Conservation (phyloP, 2,329 filamentous ascomycete species). For the Aspergillus novoparasiticus region DNA sequence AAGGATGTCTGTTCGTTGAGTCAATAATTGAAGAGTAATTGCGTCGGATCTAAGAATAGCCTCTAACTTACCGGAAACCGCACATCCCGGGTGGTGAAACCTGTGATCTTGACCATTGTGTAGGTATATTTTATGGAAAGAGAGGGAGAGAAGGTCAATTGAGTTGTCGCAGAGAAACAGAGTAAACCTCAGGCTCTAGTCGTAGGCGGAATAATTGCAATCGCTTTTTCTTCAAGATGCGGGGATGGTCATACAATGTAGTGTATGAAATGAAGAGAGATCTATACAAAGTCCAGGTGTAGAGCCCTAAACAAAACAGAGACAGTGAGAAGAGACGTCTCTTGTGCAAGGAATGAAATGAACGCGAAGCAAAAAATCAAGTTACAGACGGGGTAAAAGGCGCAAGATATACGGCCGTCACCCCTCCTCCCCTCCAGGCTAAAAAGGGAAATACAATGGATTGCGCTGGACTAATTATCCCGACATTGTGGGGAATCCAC, state of each 20-base stretch:
- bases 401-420: not conserved
- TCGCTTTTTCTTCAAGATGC: not conserved
- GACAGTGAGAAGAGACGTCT: not conserved
- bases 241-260: not conserved
- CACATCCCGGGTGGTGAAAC: constrained; percentile 72
- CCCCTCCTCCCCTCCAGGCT: constrained; percentile 6
- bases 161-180: not conserved
- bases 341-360: not conserved
- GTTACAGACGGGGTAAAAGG: not conserved
- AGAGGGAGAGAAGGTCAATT: not conserved
- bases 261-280: not conserved
- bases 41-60: not conserved
- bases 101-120: constrained; percentile 67
- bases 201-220: constrained; percentile 11
- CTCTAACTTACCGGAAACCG: constrained; percentile 62
- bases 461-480: constrained; percentile 2
- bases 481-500: constrained; percentile 8
- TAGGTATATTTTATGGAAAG: constrained; percentile 4
- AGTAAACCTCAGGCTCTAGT: not conserved
- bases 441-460: constrained; percentile 1
- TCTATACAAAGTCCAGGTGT: not conserved
- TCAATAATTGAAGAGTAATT: not conserved
- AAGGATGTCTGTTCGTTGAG: constrained; percentile 68
- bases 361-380: not conserved
- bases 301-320: not conserved